Evolutionary conservation across 1,139 yeast species (phyloP).

Genomic region (Hansenula lynferdii): DNA sequence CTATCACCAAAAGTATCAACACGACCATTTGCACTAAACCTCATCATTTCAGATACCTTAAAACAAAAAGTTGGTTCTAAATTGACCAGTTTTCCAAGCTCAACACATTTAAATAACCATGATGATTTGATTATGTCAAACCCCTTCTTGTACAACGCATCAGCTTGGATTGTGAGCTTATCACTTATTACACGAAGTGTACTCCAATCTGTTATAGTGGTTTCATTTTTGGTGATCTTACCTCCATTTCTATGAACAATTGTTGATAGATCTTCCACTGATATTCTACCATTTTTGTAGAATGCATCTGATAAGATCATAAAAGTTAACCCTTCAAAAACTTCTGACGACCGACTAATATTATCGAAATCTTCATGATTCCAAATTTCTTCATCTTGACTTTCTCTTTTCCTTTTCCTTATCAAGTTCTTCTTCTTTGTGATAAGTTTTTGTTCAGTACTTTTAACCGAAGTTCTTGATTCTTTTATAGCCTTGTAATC

Average conservation of each 20-base stretch:
- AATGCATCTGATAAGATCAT: conserved; percentile 40
- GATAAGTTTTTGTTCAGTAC: conserved; percentile 15
- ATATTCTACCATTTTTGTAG: conserved; percentile 25
- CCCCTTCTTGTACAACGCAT: conserved; percentile 38
- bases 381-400: conserved; percentile 18
- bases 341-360: conserved; percentile 10
- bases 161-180: conserved; percentile 40
- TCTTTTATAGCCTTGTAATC: conserved; percentile 43
- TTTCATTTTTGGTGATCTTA: conserved; percentile 23
- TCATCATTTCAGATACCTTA: conserved; percentile 27
- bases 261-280: conserved; percentile 32
- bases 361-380: conserved; percentile 10
- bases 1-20: conserved; percentile 57
- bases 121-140: conserved; percentile 59
- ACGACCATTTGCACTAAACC: conserved; percentile 20
- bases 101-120: conserved; percentile 71
- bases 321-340: conserved; percentile 33
- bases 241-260: conserved; percentile 52
- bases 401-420: conserved; percentile 11
- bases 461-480: conserved; percentile 10
- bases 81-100: conserved; percentile 36
- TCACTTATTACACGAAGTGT: conserved; percentile 41
- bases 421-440: conserved; percentile 13
- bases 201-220: conserved; percentile 12
- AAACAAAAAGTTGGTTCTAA: conserved; percentile 60